phyloP scores from a whole-genome alignment of 2,329 filamentous ascomycete species.

The Botrytis fabae region DNA sequence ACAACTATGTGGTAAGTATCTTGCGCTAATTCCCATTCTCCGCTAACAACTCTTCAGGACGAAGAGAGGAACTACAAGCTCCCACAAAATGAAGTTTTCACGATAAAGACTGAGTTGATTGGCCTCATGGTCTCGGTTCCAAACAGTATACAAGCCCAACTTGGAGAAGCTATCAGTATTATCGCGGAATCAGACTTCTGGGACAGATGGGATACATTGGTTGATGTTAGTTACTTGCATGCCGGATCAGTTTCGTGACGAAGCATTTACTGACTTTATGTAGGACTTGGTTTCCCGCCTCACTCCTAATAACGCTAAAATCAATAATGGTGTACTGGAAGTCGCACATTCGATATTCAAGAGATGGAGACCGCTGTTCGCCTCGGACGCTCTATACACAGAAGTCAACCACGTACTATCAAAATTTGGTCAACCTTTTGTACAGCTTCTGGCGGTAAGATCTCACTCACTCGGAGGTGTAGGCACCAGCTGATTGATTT shows the following conservation, averaged over 20 bases:
- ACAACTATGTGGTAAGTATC: constrained; percentile 77
- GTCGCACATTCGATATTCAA: constrained; percentile 98
- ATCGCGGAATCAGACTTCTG: constrained; percentile 99
- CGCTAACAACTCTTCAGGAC: constrained; percentile 53
- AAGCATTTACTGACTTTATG: constrained; percentile 28
- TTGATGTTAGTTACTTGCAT: constrained; percentile 59
- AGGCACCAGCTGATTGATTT: constrained; percentile 24
- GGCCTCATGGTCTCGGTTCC: constrained; percentile 95
- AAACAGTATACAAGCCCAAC: constrained; percentile 81
- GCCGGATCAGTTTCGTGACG: not conserved
- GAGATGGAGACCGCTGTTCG: constrained; percentile 91
- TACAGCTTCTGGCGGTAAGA: constrained; percentile 72
- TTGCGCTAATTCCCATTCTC: not conserved
- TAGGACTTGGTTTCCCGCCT: constrained; percentile 86
- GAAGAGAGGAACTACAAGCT: constrained; percentile 94
- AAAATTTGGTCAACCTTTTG: constrained; percentile 81
- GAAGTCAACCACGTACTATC: constrained; percentile 95
- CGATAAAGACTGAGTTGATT: constrained; percentile 94
- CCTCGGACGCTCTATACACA: constrained; percentile 86
- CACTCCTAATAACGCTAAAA: constrained; percentile 74
- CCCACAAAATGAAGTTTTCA: constrained; percentile 74
- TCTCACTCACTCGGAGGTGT: constrained; percentile 12
- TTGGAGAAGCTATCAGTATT: constrained; percentile 94
- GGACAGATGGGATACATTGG: constrained; percentile 93
- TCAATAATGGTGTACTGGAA: constrained; percentile 93